Base-by-base conservation (phyloP, 805 yeast genomes). In the Barnettozyma sp. region DNA sequence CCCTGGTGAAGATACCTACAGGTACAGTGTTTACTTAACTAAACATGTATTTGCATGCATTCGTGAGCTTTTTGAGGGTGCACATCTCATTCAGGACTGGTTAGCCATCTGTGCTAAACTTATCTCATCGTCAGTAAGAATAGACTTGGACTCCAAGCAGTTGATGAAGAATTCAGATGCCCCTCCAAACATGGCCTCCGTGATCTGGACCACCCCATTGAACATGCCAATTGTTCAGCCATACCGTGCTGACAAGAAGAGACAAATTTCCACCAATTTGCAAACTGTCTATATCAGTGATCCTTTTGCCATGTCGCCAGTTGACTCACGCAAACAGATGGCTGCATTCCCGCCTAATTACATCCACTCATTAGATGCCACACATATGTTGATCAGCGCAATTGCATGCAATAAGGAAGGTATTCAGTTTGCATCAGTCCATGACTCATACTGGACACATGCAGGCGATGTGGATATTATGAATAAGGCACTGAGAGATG, bases 141-240 rank as follows among this genome's bases (percentile, higher is more conserved):
- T 83, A 11, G 88, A 81, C 47, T 63, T 73, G 30, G 79, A 71
- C 24, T 47, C 52, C 11, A 68, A 67, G 24, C 66, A 59, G 45
- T 58, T 12, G 52, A 56, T 20, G 58, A 65, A 40, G 57, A 64
- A 22, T 15, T 25, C 37, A 18, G 72, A 69, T 35, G 68, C 68
- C 33, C 80, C 81, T 5, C 77, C 73, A 39, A 80, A 75, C 50
- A 73, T 85, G 71, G 76, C 95, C 1, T 76, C 94, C 5, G 96
- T 92, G 7, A 86, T 92, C 48, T 92, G 99, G 99, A 92, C 99
- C 0, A 82, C 97, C 0, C 97, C 98, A 1, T 61, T 90, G 26
- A 95, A 96, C 4, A 66, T 92, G 42, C 96, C 97, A 2, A 87
- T 94, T 55, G 98, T 92, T 14, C 99, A 92, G 58, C 99, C 99